A percentile compares a stretch with the other conserved stretches of the same genome.
These are phyloP conservation scores for Aspergillus tubingensis DNA, from an alignment of 2,329 filamentous ascomycete genomes.

Conservation along the genomic window DNA sequence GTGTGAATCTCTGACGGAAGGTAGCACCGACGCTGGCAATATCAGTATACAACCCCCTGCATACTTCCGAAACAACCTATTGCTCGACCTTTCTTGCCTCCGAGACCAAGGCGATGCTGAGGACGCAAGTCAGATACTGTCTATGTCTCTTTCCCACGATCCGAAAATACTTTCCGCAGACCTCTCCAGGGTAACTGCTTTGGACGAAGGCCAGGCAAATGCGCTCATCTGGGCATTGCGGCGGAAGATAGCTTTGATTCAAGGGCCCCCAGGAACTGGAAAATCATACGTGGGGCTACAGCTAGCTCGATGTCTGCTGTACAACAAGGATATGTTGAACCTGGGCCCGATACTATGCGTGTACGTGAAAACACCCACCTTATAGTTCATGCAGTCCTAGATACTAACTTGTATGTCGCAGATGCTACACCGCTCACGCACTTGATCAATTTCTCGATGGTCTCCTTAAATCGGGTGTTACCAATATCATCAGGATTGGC, in stretches of 20 bases:
- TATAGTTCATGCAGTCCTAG: background rate
- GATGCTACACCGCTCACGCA: slow-evolving; percentile 16
- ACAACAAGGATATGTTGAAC: background rate
- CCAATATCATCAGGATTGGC: slow-evolving; percentile 10
- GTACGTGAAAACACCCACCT: background rate
- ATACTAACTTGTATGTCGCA: background rate
- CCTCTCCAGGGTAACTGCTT: background rate
- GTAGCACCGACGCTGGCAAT: background rate
- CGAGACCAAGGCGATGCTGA: no score
- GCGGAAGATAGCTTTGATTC: slow-evolving; percentile 23
- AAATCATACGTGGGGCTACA: slow-evolving; percentile 29
- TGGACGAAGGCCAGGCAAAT: slow-evolving; percentile 10
- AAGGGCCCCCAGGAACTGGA: slow-evolving; percentile 31
- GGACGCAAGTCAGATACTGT: background rate
- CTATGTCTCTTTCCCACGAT: background rate
- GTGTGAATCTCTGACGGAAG: no score
- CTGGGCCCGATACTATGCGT: slow-evolving; percentile 10
- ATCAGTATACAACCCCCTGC: background rate
- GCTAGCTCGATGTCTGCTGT: slow-evolving; percentile 24
- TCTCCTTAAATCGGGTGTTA: slow-evolving; percentile 3
- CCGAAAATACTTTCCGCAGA: background rate
- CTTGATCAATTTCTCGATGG: slow-evolving; percentile 14
- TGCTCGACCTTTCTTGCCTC: background rate
- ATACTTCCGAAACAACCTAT: background rate
- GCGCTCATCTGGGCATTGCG: slow-evolving; percentile 15